These are phyloP conservation scores for Fusarium bulbicola DNA, from an alignment of 2,329 filamentous ascomycete genomes.

Conservation along the genomic window DNA sequence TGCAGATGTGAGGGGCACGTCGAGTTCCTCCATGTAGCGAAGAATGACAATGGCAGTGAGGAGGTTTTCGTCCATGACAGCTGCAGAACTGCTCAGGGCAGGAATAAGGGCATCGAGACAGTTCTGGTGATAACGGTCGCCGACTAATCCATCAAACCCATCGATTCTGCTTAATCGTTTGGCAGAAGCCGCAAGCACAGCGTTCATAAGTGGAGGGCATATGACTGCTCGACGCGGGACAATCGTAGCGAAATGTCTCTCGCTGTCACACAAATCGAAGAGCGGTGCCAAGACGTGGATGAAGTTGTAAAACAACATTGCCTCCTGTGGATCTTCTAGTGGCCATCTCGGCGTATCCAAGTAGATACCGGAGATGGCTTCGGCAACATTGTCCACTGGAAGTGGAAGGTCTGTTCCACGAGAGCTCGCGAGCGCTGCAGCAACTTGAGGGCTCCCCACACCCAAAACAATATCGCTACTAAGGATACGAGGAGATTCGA, in stretches of 20 bases:
- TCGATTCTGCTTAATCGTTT: slow-evolving; percentile 37
- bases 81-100: slow-evolving; percentile 38
- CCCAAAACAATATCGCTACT: slow-evolving; percentile 7
- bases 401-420: slow-evolving; percentile 2
- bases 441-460: slow-evolving; percentile 3
- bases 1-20: slow-evolving; percentile 31
- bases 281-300: slow-evolving; percentile 40
- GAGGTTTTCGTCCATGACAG: slow-evolving; percentile 44
- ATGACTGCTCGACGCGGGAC: slow-evolving; percentile 41
- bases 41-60: slow-evolving; percentile 44
- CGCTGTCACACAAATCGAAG: slow-evolving; percentile 43
- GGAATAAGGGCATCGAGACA: slow-evolving; percentile 43
- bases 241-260: slow-evolving; percentile 42
- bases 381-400: slow-evolving; percentile 21
- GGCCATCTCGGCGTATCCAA: slow-evolving; percentile 36
- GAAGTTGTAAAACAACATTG: slow-evolving; percentile 43
- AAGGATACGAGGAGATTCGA: slow-evolving; percentile 7
- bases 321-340: slow-evolving; percentile 38
- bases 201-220: slow-evolving; percentile 43
- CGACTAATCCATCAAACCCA: slow-evolving; percentile 36
- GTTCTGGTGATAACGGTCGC: slow-evolving; percentile 42
- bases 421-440: slow-evolving; percentile 16
- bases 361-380: slow-evolving; percentile 38
- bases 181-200: slow-evolving; percentile 42
- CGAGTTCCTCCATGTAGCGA: slow-evolving; percentile 44